A percentile compares a stretch with the other conserved stretches of the same genome.
Evolutionary conservation across 768 basidiomycete species (phyloP).

Genomic region (Tephrocybe sp.): DNA sequence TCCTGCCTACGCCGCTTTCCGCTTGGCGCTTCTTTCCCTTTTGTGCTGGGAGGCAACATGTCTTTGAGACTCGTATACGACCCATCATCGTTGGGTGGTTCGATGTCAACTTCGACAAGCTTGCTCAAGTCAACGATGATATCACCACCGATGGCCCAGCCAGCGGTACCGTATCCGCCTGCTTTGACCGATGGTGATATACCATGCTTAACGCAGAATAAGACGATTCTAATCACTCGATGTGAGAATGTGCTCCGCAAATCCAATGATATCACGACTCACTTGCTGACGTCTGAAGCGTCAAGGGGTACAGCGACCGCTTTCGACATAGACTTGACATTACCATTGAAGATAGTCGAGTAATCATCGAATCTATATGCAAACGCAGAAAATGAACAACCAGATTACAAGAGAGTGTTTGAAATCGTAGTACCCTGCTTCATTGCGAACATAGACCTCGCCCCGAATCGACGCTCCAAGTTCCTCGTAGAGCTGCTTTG

Average conservation of each 20-base stretch:
- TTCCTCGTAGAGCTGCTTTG: constrained; percentile 40
- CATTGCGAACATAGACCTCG: constrained; percentile 40
- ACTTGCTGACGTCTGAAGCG: constrained; percentile 82
- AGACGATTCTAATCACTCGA: constrained; percentile 46
- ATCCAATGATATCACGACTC: constrained; percentile 24
- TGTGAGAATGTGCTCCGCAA: not conserved
- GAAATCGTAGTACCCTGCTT: constrained; percentile 35
- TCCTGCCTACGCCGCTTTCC: constrained; percentile 60
- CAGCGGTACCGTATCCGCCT: constrained; percentile 89
- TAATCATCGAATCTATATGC: constrained; percentile 42
- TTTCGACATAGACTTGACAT: constrained; percentile 55
- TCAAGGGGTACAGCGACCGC: constrained; percentile 74
- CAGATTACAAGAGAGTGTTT: constrained; percentile 3
- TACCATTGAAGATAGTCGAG: constrained; percentile 73
- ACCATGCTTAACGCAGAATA: constrained; percentile 69
- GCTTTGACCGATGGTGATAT: constrained; percentile 82
- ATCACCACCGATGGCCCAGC: constrained; percentile 86
- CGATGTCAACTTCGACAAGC: constrained; percentile 67
- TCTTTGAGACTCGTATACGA: constrained; percentile 62
- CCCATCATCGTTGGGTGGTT: constrained; percentile 49
- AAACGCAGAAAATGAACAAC: not conserved
- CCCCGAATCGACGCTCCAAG: constrained; percentile 46
- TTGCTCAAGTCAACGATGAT: constrained; percentile 78
- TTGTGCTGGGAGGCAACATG: constrained; percentile 48
- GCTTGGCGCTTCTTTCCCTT: constrained; percentile 45